Conservation (phyloP, 73 alveolate species). For the Blepharisma japonicum region DNA sequence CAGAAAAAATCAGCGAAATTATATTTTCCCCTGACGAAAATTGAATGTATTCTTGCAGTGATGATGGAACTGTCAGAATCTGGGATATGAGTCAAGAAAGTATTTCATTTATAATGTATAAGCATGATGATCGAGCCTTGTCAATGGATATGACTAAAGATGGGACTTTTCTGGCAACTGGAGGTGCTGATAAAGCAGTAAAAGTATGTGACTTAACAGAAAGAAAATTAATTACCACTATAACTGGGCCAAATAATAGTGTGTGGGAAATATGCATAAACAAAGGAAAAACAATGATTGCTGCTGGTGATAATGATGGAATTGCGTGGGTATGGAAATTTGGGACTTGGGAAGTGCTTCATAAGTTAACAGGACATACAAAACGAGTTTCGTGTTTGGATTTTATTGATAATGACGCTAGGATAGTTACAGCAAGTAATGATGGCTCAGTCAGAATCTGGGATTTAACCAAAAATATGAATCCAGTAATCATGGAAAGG, state of each 20-base stretch:
- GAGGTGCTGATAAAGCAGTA: background rate
- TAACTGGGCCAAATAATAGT: background rate
- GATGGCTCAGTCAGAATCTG: slow-evolving; percentile 11
- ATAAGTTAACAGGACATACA: background rate
- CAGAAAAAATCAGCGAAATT: background rate
- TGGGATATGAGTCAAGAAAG: background rate
- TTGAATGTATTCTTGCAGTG: slow-evolving; percentile 1
- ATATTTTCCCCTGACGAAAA: background rate
- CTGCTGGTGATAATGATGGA: background rate
- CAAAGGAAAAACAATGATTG: background rate
- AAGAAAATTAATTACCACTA: background rate
- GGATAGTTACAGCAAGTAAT: background rate
- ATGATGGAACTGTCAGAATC: slow-evolving; percentile 12
- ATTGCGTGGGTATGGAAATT: background rate
- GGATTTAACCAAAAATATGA: background rate
- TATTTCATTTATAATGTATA: background rate
- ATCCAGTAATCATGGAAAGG: background rate
- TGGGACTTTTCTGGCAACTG: background rate
- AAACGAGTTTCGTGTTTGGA: background rate
- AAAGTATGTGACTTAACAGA: background rate
- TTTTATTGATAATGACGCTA: background rate
- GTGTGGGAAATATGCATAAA: background rate
- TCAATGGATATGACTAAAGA: background rate
- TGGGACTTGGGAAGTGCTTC: background rate
- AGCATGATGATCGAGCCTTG: background rate